phyloP scores from a whole-genome alignment of 176 grass and related monocot species.

The Carex littledalei region DNA sequence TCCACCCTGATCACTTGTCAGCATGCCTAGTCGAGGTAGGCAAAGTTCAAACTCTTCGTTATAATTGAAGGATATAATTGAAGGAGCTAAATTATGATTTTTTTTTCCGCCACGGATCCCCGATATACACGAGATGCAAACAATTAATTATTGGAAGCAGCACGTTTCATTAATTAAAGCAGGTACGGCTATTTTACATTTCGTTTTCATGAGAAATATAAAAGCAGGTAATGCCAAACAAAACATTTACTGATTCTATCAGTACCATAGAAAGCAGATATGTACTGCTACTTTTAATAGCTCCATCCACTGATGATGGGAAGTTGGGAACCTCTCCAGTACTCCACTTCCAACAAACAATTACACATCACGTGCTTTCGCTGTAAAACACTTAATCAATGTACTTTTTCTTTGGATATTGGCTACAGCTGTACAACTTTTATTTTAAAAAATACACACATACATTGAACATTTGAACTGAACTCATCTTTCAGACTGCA shows the following conservation, averaged over 20 bases:
- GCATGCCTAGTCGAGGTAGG: no score
- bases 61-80: no score
- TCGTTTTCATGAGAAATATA: background rate
- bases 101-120: no score
- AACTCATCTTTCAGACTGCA: background rate
- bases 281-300: background rate
- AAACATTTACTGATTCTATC: background rate
- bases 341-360: background rate
- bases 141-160: no score
- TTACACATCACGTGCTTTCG: background rate
- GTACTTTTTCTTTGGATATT: background rate
- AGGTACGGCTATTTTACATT: background rate
- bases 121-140: no score
- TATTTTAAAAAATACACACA: background rate
- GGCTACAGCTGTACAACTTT: no score
- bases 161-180: no score
- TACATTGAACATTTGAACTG: background rate
- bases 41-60: no score
- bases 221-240: background rate
- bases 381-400: background rate
- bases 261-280: background rate
- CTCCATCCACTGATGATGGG: background rate
- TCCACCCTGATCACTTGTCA: no score
- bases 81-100: no score
- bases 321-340: background rate